Percentiles rank a stretch among this genome's conserved stretches.
Evolutionary conservation across 2,329 filamentous ascomycete genomes (phyloP).

Genomic region (Hortaea sp.): DNA sequence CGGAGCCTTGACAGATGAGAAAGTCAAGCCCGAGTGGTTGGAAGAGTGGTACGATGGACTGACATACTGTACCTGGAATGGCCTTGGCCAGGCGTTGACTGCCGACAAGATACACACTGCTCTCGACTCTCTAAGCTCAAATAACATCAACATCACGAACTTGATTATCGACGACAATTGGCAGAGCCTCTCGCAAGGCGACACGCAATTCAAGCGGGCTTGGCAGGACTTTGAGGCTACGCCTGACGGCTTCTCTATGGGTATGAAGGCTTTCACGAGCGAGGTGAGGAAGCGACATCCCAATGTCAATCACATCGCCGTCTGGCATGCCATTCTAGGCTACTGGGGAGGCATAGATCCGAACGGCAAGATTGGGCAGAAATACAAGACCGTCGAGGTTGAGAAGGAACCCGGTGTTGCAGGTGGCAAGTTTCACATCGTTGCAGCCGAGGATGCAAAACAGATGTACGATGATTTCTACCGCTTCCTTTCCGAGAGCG

Average conservation of each 20-base stretch:
- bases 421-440: conserved; percentile 58
- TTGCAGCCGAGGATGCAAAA: conserved; percentile 63
- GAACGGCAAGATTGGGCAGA: conserved; percentile 59
- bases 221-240: conserved; percentile 87
- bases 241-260: conserved; percentile 64
- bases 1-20: conserved; percentile 35
- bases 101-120: conserved; percentile 70
- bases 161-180: conserved; percentile 97
- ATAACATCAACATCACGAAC: conserved; percentile 67
- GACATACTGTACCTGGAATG: conserved; percentile 96
- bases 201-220: conserved; percentile 41
- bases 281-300: conserved; percentile 58
- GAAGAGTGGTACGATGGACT: conserved; percentile 84
- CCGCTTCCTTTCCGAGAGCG: conserved; percentile 59
- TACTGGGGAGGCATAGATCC: conserved; percentile 89
- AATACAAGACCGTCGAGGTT: conserved; percentile 63
- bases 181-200: conserved; percentile 61
- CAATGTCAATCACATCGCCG: conserved; percentile 71
- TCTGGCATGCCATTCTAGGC: conserved; percentile 83
- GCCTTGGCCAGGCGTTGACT: conserved; percentile 70
- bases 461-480: conserved; percentile 90
- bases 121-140: conserved; percentile 57
- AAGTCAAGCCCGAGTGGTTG: conserved; percentile 55
- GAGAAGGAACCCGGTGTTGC: conserved; percentile 46
- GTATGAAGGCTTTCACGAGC: conserved; percentile 60